Percentiles rank a stretch among this genome's conserved stretches.
Conservation (phyloP, 345 rosid species). For the Gossypium herbaceum region DNA sequence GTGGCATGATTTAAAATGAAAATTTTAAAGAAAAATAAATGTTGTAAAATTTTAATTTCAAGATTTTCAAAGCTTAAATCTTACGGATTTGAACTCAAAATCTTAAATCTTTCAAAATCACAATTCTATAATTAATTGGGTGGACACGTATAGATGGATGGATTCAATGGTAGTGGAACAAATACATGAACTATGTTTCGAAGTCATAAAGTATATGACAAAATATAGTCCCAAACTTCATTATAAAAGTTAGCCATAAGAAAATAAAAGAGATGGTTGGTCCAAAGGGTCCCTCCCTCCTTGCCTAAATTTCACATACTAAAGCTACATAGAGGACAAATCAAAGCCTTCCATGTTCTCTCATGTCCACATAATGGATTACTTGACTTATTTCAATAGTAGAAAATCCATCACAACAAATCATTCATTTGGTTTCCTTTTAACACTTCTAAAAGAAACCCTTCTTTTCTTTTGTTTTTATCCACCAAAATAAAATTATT, state of each 20-base stretch:
- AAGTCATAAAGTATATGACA: background rate
- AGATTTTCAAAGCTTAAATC: too few species aligned
- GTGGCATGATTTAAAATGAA: too few species aligned
- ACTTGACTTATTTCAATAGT: background rate
- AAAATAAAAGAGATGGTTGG: background rate
- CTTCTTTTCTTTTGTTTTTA: too few species aligned
- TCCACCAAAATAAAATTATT: too few species aligned
- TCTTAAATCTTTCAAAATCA: too few species aligned
- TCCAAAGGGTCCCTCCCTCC: background rate
- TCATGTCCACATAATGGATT: background rate
- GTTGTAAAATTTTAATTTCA: too few species aligned
- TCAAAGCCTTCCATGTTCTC: background rate
- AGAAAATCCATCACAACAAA: background rate
- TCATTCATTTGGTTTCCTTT: slow-evolving; percentile 10
- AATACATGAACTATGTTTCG: slow-evolving; percentile 18
- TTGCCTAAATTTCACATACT: background rate
- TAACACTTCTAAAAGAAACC: background rate
- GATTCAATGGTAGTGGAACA: slow-evolving; percentile 21
- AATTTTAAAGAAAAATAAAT: too few species aligned
- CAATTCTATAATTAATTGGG: too few species aligned
- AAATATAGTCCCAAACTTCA: background rate
- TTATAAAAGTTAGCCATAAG: too few species aligned
- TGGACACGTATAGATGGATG: slow-evolving; percentile 5
- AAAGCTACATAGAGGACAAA: background rate
- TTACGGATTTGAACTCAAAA: too few species aligned